phyloP scores from a whole-genome alignment of 2,329 filamentous ascomycete genomes.

The Davidsoniella australis region DNA sequence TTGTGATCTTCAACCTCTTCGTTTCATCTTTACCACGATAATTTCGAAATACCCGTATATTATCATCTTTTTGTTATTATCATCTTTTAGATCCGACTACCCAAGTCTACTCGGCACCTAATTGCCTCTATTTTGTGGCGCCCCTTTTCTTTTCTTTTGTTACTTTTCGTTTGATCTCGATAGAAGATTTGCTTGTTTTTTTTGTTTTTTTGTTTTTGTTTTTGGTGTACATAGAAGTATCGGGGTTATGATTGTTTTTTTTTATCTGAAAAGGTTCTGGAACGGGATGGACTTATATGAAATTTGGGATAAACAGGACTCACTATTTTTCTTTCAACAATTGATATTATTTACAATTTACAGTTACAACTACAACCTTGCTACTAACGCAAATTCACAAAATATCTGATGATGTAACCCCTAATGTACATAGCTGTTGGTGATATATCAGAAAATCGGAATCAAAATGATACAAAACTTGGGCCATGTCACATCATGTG shows the following conservation, averaged over 20 bases:
- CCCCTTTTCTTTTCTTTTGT: not conserved
- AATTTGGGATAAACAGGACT: not conserved
- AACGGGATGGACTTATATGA: not conserved
- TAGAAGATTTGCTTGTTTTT: not conserved
- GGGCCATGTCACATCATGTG: no score
- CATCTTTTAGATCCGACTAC: not conserved
- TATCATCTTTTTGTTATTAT: not conserved
- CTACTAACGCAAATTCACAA: no score
- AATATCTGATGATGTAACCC: no score
- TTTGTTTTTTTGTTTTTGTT: not conserved
- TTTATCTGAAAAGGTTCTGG: no score
- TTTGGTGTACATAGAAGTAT: not conserved
- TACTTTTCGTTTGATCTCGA: not conserved
- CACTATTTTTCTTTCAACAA: not conserved
- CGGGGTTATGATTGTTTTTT: not conserved
- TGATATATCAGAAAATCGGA: no score
- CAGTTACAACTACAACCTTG: no score
- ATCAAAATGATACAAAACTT: no score
- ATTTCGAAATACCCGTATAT: not conserved
- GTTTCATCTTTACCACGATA: not conserved
- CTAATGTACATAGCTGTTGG: no score
- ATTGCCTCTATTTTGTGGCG: not conserved
- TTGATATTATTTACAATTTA: no score
- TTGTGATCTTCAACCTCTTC: not conserved
- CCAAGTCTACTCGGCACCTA: not conserved